Evolutionary conservation across 108 stramenopile genomes (phyloP).

Genomic region (Stephanodiscus minutulus): DNA sequence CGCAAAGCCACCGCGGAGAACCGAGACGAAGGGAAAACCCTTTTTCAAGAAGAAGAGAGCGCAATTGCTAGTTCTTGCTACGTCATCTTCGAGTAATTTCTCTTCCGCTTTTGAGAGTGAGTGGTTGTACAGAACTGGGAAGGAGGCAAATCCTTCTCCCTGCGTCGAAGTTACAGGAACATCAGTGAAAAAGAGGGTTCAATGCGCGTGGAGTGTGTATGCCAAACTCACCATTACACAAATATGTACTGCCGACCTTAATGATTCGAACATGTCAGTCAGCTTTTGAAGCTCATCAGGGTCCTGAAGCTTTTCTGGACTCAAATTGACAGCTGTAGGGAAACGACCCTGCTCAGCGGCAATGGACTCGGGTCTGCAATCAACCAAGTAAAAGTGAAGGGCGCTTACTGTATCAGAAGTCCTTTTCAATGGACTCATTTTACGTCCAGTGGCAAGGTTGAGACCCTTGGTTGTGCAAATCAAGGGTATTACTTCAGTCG

Average conservation of each 20-base stretch:
- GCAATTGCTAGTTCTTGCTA: conserved; percentile 70
- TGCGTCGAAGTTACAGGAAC: background rate
- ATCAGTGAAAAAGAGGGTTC: background rate
- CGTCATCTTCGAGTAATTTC: conserved; percentile 76
- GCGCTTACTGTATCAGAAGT: conserved; percentile 8
- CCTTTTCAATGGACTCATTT: conserved; percentile 14
- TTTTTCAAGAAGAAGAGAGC: conserved; percentile 89
- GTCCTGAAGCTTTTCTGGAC: conserved; percentile 69
- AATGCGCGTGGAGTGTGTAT: background rate
- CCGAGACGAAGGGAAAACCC: conserved; percentile 92
- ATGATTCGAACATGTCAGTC: conserved; percentile 79
- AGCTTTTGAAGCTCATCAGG: conserved; percentile 61
- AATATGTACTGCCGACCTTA: conserved; percentile 81
- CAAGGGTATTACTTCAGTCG: conserved; percentile 73
- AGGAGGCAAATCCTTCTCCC: conserved; percentile 81
- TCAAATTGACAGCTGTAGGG: conserved; percentile 69
- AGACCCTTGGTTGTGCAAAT: conserved; percentile 65
- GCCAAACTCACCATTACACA: conserved; percentile 51
- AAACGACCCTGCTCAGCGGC: conserved; percentile 76
- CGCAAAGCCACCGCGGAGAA: conserved; percentile 90
- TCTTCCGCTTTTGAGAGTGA: conserved; percentile 44
- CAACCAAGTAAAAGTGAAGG: conserved; percentile 80
- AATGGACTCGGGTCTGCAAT: conserved; percentile 69
- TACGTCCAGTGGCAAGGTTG: conserved; percentile 29
- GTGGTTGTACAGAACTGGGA: conserved; percentile 75